Evolutionary conservation across 495 filamentous ascomycete genomes (phyloP), one percentile per base, ranked within the genome.

Genomic region (Penicillium argentinense): DNA sequence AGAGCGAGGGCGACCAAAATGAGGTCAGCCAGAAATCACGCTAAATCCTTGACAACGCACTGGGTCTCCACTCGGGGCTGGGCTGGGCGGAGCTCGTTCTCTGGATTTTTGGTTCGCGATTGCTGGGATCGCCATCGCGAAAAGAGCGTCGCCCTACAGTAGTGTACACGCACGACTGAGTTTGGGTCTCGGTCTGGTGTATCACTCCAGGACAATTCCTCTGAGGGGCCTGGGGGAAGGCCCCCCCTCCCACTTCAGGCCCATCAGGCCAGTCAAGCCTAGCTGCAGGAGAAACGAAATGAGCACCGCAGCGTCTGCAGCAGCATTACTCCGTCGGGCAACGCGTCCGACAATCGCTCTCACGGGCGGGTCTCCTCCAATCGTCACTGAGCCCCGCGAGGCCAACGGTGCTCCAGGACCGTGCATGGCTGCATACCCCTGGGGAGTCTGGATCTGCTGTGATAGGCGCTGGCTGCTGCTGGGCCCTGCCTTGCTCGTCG

Each of bases 371-470:
- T 36, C 33, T 36, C 33, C 33, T 19, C 33, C 33, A 36, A 36
- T 36, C 33, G 33, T 36, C 33, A 36, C 33, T 36, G 33, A 18
- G 17, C 17, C 33, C 33, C 33, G 33, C 33, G 33, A 36, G 33
- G 33, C 21, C 33, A 36, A 36, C 33, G 33, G 33, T 18, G 33
- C 17, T 36, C 17, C 9, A 29, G 38, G 39, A 24, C 34, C 38
- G 39, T 48, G 38, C 37, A 39, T 34, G 34, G 33, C 14, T 48
- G 45, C 45, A 48, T 48, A 42, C 53, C 51, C 52, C 48, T 51
- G 53, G 38, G 18, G 33, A 18, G 47, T 45, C 47, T 28, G 30
- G 46, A 39, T 28, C 21, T n/a, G 17, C 26, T 16, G 41, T 59
- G 52, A 59, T 56, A 53, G 47, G 50, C 43, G 32, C 27, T 36